phyloP scores from a whole-genome alignment of 495 filamentous ascomycete genomes.

The Aspergillus olivimuriae region DNA sequence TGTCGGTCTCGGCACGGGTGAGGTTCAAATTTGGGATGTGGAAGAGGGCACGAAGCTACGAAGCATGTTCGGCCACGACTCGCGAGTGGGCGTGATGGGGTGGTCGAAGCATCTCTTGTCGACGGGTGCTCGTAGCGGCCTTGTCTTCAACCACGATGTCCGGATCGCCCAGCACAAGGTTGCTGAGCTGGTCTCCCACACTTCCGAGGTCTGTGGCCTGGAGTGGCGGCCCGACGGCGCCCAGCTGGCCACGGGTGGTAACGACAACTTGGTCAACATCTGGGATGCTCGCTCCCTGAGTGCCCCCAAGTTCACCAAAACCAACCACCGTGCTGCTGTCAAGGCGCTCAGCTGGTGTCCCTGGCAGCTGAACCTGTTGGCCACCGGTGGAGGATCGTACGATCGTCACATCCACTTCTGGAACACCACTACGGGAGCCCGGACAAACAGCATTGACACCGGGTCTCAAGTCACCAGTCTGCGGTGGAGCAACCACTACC shows the following conservation, averaged over 20 bases:
- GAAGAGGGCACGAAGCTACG: constrained; percentile 91
- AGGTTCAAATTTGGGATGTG: constrained; percentile 99
- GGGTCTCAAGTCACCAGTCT: constrained; percentile 94
- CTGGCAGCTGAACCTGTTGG: constrained; percentile 95
- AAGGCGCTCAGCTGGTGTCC: constrained; percentile 99
- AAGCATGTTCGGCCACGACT: constrained; percentile 96
- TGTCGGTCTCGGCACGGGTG: constrained; percentile 88
- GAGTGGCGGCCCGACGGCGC: constrained; percentile 96
- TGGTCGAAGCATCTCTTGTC: constrained; percentile 98
- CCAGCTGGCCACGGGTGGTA: constrained; percentile 93
- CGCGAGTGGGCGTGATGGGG: constrained; percentile 94
- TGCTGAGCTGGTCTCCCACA: constrained; percentile 92
- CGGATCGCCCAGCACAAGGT: constrained; percentile 96
- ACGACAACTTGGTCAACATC: constrained; percentile 97
- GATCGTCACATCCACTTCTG: constrained; percentile 99
- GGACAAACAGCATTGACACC: constrained; percentile 98
- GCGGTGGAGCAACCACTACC: constrained; percentile 92
- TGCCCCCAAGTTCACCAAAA: constrained; percentile 97
- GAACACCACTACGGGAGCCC: constrained; percentile 95
- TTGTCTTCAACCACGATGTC: constrained; percentile 99
- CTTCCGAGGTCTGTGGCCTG: constrained; percentile 93
- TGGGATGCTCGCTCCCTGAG: constrained; percentile 93
- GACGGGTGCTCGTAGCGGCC: constrained; percentile 85
- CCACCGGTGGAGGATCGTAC: constrained; percentile 92
- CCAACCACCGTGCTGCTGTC: constrained; percentile 96